Evolutionary conservation across 495 filamentous ascomycete genomes (phyloP).

Genomic region (Penicillium verhagenii): DNA sequence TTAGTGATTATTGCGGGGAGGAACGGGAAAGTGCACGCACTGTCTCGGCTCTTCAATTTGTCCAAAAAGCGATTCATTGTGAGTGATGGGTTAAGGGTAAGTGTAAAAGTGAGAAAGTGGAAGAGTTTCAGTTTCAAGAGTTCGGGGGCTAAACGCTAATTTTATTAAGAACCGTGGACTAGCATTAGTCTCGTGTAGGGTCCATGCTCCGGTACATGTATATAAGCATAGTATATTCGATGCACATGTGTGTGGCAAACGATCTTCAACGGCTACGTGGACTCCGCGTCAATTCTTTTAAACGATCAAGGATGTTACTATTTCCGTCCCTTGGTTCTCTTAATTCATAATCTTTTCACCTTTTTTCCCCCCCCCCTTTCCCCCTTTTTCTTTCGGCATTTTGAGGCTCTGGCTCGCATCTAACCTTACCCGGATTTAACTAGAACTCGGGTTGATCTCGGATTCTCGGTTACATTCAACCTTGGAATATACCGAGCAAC

Average conservation of each 20-base stretch:
- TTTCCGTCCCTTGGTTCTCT: too few species aligned
- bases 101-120: neutral
- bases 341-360: too few species aligned
- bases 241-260: neutral
- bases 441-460: neutral
- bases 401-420: constrained; percentile 1
- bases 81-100: neutral
- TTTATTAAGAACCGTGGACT: too few species aligned
- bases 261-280: neutral
- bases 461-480: too few species aligned
- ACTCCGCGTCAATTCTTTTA: neutral
- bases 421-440: neutral
- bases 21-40: constrained; percentile 7
- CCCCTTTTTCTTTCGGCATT: neutral
- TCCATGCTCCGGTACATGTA: neutral
- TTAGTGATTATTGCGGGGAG: constrained; percentile 2
- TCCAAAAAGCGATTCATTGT: constrained; percentile 46
- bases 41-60: constrained; percentile 27
- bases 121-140: neutral
- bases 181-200: neutral
- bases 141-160: neutral
- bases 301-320: neutral
- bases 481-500: too few species aligned
- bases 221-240: too few species aligned
- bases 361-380: too few species aligned